phyloP scores from a whole-genome alignment of 768 basidiomycete species.

The Pleurotus pulmonarius region DNA sequence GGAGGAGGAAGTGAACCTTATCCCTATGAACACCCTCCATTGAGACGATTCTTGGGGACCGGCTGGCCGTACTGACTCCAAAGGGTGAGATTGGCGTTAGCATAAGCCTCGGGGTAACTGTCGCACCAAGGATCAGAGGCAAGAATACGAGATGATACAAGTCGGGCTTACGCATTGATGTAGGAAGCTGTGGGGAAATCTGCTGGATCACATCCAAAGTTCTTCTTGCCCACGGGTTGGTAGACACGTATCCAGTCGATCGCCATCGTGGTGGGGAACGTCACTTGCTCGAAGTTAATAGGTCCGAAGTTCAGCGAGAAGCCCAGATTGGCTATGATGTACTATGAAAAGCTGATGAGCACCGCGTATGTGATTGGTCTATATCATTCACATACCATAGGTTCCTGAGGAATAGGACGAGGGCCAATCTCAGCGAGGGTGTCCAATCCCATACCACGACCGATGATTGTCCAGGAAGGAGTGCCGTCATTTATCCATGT shows the following conservation, averaged over 20 bases:
- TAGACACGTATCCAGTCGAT: slow-evolving; percentile 85
- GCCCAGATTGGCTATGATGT: slow-evolving; percentile 69
- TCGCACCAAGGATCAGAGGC: not conserved
- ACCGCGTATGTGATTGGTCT: no score
- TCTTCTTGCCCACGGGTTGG: slow-evolving; percentile 43
- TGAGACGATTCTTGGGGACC: slow-evolving; percentile 36
- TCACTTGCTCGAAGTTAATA: slow-evolving; percentile 54
- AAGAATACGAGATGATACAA: not conserved
- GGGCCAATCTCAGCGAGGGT: slow-evolving; percentile 45
- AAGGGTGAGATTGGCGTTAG: slow-evolving; percentile 37
- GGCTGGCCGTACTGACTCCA: slow-evolving; percentile 33
- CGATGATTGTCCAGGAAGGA: slow-evolving; percentile 53
- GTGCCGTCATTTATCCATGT: slow-evolving; percentile 63
- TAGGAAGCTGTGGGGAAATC: slow-evolving; percentile 74
- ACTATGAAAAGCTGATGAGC: slow-evolving; percentile 29
- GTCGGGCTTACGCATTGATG: slow-evolving; percentile 51
- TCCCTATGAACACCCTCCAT: slow-evolving; percentile 12
- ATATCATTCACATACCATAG: slow-evolving; percentile 45
- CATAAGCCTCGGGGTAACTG: slow-evolving; percentile 36
- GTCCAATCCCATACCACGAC: slow-evolving; percentile 48
- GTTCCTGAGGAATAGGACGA: slow-evolving; percentile 65
- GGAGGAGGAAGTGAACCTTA: not conserved
- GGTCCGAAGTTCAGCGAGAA: slow-evolving; percentile 66
- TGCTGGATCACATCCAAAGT: slow-evolving; percentile 67
- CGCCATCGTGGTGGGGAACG: slow-evolving; percentile 57